Evolutionary conservation across 2,329 filamentous ascomycete genomes (phyloP).

Genomic region (Exophiala sp.): DNA sequence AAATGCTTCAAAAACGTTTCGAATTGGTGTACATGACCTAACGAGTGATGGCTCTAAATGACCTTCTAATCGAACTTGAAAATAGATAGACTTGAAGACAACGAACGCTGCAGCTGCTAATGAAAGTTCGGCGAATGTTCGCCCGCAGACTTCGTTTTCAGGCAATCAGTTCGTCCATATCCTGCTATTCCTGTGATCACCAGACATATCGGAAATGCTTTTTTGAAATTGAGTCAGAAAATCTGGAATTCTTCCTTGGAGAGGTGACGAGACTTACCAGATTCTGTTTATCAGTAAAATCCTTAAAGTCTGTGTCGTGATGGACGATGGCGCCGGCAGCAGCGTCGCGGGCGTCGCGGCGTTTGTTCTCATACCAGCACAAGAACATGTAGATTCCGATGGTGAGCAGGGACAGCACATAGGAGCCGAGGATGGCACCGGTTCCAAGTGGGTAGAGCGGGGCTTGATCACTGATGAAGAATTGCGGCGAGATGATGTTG

Average conservation of each 20-base stretch:
- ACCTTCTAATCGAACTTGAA: too few relatives aligned
- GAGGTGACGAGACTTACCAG: constrained; percentile 7
- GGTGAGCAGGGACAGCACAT: constrained; percentile 30
- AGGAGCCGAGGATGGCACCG: constrained; percentile 19
- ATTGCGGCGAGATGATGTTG: constrained; percentile 11
- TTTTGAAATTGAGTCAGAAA: background rate
- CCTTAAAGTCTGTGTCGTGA: constrained; percentile 33
- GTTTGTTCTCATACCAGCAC: constrained; percentile 33
- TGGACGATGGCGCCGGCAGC: constrained; percentile 14
- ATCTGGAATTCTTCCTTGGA: background rate
- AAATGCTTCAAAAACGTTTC: too few relatives aligned
- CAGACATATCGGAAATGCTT: constrained; percentile 13
- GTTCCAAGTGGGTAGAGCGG: constrained; percentile 10
- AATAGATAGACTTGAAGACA: too few relatives aligned
- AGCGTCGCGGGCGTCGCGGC: constrained; percentile 27
- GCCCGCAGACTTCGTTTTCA: too few relatives aligned
- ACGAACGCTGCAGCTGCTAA: too few relatives aligned
- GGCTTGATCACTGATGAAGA: constrained; percentile 7
- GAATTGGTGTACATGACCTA: too few relatives aligned
- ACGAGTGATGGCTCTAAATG: too few relatives aligned
- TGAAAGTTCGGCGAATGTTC: too few relatives aligned
- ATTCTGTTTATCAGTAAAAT: constrained; percentile 37
- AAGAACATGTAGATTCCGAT: constrained; percentile 32
- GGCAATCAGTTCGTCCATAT: too few relatives aligned
- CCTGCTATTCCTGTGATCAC: constrained; percentile 4